Evolutionary conservation across 129 eudicot genomes (phyloP), one percentile per base, ranked within the genome.

Genomic region (Flaveria bidentis): DNA sequence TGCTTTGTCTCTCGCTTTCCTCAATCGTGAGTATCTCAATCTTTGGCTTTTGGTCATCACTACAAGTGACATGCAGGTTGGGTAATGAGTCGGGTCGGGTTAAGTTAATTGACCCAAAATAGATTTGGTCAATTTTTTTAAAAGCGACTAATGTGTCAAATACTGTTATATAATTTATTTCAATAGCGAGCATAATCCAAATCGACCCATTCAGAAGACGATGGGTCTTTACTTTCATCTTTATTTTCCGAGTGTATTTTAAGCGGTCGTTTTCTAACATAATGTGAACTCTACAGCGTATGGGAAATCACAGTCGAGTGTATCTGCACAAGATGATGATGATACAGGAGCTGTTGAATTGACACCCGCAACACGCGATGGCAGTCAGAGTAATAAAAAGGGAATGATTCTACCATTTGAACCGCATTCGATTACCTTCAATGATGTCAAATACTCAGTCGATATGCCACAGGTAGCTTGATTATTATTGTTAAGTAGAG

Each of bases 401-500:
- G 88, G 84, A 69, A 92, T 92, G 98, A 81, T 91, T 78, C 97
- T 91, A 74, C 97, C 97, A 13, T 93, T 93, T 79, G 96, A 90
- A 75, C 96, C 91, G 47, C 92, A 88, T 84, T 82, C 87, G 55
- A 88, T 93, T 23, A 87, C 97, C 17, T 93, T 93, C 63, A 91
- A 93, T 51, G 88, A 93, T 25, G 77, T 93, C 67, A 83, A 76
- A 65, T 93, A 93, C 84, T 90, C 98, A 0, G 96, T 90, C 5
- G 98, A 92, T 85, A 92, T 92, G 98, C 98, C 98, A 57, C 86
- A 73, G 89, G 98, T 92, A 53, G 53, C 39, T 73, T 72, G 16
- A 50, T 4, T 56, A 0, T 57, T 56, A 46, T 17, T 10, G 41
- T 44, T 42, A 0, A 22, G 11, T 67, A 41, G 0, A 44, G 12